phyloP scores from a whole-genome alignment of 2,329 filamentous ascomycete species.

The Trichoderma brevicompactum region DNA sequence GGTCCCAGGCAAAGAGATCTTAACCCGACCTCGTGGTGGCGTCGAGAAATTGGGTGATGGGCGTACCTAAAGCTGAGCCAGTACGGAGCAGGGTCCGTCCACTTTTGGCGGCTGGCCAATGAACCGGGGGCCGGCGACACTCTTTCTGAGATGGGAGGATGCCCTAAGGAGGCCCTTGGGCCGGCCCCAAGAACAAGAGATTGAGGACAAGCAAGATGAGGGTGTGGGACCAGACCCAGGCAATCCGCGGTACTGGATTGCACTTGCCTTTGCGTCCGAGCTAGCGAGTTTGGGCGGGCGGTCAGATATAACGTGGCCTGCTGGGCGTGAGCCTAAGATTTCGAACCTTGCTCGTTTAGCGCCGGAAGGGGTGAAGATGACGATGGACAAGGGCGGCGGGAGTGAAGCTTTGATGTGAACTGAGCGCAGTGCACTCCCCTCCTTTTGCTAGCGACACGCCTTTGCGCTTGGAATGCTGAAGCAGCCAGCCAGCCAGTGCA shows the following conservation, averaged over 20 bases:
- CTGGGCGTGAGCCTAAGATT: slow-evolving; percentile 26
- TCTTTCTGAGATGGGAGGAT: slow-evolving; percentile 25
- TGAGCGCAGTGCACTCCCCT: background rate
- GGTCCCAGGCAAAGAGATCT: slow-evolving; percentile 40
- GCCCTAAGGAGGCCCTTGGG: slow-evolving; percentile 27
- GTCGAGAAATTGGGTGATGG: slow-evolving; percentile 38
- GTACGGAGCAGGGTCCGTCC: slow-evolving; percentile 26
- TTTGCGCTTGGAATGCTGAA: slow-evolving; percentile 18
- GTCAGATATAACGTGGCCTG: slow-evolving; percentile 32
- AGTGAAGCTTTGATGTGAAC: slow-evolving; percentile 8
- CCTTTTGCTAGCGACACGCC: slow-evolving; percentile 18
- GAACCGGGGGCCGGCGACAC: slow-evolving; percentile 24
- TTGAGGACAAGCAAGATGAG: slow-evolving; percentile 30
- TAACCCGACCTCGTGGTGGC: slow-evolving; percentile 45
- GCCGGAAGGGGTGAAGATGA: slow-evolving; percentile 17
- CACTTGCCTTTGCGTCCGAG: slow-evolving; percentile 38
- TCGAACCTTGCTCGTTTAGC: slow-evolving; percentile 14
- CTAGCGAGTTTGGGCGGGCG: slow-evolving; percentile 36
- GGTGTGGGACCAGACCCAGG: slow-evolving; percentile 35
- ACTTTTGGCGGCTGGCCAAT: slow-evolving; percentile 28
- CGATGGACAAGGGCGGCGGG: background rate
- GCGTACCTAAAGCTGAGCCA: slow-evolving; percentile 29
- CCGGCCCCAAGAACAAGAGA: slow-evolving; percentile 27
- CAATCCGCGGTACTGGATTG: slow-evolving; percentile 44
- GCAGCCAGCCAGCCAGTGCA: slow-evolving; percentile 3